Percentiles rank a stretch among this genome's conserved stretches.
phyloP scores from a whole-genome alignment of 148 eudicot species.

The Rhododendron ferrugineum region DNA sequence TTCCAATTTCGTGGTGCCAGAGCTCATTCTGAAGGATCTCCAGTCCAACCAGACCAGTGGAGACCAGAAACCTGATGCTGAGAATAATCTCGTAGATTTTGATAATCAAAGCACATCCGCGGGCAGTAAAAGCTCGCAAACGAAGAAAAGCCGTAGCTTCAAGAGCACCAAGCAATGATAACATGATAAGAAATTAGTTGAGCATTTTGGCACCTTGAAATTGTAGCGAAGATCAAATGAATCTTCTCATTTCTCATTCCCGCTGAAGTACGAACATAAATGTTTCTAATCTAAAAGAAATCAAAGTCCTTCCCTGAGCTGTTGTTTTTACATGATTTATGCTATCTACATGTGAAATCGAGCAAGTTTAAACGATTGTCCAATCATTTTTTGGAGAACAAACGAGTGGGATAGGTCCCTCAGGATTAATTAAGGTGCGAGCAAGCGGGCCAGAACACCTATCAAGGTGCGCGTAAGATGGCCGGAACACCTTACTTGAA shows the following conservation, averaged over 20 bases:
- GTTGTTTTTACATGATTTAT: constrained; percentile 13
- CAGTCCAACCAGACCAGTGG: constrained; percentile 10
- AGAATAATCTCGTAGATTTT: neutral
- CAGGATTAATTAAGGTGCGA: too few species aligned
- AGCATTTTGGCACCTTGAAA: neutral
- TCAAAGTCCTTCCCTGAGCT: neutral
- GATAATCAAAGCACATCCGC: neutral
- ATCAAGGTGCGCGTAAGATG: too few species aligned
- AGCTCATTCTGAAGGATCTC: constrained; percentile 25
- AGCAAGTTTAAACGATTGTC: constrained; percentile 34
- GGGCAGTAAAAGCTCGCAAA: neutral
- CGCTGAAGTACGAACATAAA: neutral
- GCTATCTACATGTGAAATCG: constrained; percentile 13
- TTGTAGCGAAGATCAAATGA: neutral
- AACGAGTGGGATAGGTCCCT: neutral
- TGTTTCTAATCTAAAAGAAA: constrained; percentile 10
- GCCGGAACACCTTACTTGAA: too few species aligned
- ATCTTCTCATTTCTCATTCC: neutral
- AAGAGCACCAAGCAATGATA: constrained; percentile 3
- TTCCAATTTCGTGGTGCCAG: constrained; percentile 45
- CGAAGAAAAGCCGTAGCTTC: neutral
- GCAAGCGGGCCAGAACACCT: too few species aligned
- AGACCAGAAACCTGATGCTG: constrained; percentile 11
- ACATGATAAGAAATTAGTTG: neutral
- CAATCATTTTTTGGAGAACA: constrained; percentile 41